Evolutionary conservation across 306 rosid genomes (phyloP).

Genomic region (Begonia loranthoides): DNA sequence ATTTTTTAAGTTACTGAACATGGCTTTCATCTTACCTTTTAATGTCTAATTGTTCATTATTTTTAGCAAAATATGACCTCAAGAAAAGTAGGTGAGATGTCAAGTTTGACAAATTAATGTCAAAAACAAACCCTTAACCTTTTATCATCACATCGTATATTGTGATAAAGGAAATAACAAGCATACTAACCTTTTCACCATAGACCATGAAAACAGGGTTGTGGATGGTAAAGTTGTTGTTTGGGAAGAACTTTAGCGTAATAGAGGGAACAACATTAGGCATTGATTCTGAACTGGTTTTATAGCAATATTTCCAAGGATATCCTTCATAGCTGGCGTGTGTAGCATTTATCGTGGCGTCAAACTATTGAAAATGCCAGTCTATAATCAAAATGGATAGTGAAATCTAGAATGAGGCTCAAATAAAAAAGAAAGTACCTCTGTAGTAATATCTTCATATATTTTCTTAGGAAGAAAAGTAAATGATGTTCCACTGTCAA

Average conservation of each 20-base stretch:
- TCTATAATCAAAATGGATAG: conserved; percentile 10
- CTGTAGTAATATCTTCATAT: conserved; percentile 24
- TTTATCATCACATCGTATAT: background rate
- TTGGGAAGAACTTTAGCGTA: background rate
- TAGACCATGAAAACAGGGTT: too few relatives aligned
- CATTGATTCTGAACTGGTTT: conserved; percentile 23
- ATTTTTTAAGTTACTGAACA: too few relatives aligned
- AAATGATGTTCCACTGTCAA: conserved; percentile 50
- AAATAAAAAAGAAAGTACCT: conserved; percentile 21
- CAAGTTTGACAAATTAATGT: too few relatives aligned
- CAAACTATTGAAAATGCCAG: conserved; percentile 20
- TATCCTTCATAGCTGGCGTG: conserved; percentile 11
- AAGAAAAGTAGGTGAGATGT: too few relatives aligned
- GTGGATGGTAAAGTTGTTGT: too few relatives aligned
- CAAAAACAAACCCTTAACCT: too few relatives aligned
- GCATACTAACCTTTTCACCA: conserved; percentile 15
- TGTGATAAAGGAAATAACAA: conserved; percentile 7
- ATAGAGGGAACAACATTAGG: conserved; percentile 7
- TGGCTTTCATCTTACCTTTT: too few relatives aligned
- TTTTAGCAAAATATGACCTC: too few relatives aligned
- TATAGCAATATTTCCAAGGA: conserved; percentile 45
- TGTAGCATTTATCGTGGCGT: conserved; percentile 34
- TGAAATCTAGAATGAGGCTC: background rate
- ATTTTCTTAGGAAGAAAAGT: conserved; percentile 38
- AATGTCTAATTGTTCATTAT: too few relatives aligned